These are phyloP conservation scores for Acrasis kona DNA, from an alignment of 78 protist genomes.

Conservation along the genomic window DNA sequence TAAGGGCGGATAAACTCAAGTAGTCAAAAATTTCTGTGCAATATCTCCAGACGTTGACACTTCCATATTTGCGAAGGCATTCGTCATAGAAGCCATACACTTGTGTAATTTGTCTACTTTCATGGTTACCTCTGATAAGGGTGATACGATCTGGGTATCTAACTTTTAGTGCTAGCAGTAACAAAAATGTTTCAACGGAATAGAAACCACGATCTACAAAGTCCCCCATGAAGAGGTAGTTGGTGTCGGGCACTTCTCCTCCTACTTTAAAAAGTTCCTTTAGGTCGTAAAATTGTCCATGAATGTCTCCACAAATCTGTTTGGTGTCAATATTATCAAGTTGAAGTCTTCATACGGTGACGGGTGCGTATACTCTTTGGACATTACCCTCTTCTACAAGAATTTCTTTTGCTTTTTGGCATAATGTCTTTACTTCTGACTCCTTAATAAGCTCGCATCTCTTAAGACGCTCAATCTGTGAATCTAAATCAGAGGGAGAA, in stretches of 20 bases:
- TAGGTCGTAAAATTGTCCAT: constrained; percentile 99
- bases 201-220: constrained; percentile 99
- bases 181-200: constrained; percentile 92
- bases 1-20: constrained; percentile 86
- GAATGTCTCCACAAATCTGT: constrained; percentile 99
- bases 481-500: constrained; percentile 58
- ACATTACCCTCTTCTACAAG: constrained; percentile 95
- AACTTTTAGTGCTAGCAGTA: constrained; percentile 94
- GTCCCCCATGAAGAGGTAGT: constrained; percentile 98
- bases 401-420: constrained; percentile 94
- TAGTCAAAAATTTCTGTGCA: constrained; percentile 98
- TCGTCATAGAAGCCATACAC: constrained; percentile 99
- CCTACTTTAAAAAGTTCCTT: constrained; percentile 92
- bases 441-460: constrained; percentile 83
- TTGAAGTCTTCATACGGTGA: too few relatives aligned
- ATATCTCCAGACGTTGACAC: constrained; percentile 93
- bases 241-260: constrained; percentile 90
- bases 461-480: constrained; percentile 81
- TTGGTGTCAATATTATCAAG: too few relatives aligned
- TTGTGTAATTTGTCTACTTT: constrained; percentile 97
- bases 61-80: constrained; percentile 95
- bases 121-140: constrained; percentile 99
- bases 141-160: constrained; percentile 93
- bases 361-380: constrained; percentile 91
- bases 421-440: constrained; percentile 88